These are phyloP conservation scores for Suillus cothurnatus DNA, from an alignment of 768 basidiomycete species.

Conservation along the genomic window DNA sequence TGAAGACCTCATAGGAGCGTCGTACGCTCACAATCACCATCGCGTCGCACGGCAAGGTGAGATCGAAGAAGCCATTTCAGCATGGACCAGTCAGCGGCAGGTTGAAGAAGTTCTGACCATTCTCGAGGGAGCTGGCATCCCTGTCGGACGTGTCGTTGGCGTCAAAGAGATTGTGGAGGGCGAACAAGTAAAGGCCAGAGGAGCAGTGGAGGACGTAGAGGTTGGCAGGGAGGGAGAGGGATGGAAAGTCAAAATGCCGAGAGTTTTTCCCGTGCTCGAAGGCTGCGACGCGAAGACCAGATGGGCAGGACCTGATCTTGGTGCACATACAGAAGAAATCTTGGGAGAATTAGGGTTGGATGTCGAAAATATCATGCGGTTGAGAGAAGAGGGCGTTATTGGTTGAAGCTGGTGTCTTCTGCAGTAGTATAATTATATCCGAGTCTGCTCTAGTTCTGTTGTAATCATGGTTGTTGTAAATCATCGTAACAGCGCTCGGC, in stretches of 20 bases:
- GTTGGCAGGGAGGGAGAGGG: conserved; percentile 43
- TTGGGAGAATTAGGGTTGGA: conserved; percentile 47
- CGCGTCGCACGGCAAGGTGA: conserved; percentile 45
- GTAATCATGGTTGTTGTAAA: not conserved
- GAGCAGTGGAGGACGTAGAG: conserved; percentile 60
- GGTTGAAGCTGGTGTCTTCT: conserved; percentile 17
- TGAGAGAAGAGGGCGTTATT: conserved; percentile 46
- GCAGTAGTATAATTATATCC: not conserved
- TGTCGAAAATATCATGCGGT: conserved; percentile 36
- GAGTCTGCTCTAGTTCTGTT: not conserved
- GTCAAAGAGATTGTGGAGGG: conserved; percentile 65
- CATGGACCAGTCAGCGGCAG: conserved; percentile 54
- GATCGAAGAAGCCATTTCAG: conserved; percentile 64
- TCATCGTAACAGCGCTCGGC: too few relatives aligned
- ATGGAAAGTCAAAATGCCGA: conserved; percentile 71
- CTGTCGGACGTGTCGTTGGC: conserved; percentile 62
- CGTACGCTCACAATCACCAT: conserved; percentile 46
- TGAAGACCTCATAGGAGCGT: conserved; percentile 57
- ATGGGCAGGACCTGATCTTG: conserved; percentile 75
- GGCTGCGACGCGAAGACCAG: conserved; percentile 57
- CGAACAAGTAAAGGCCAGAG: conserved; percentile 57
- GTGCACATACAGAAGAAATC: conserved; percentile 56
- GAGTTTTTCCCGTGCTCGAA: conserved; percentile 63
- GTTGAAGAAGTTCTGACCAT: conserved; percentile 54
- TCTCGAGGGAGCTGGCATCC: conserved; percentile 57